Base-by-base conservation (phyloP, 805 yeast genomes). In the Kluyveromyces wickerhamii region DNA sequence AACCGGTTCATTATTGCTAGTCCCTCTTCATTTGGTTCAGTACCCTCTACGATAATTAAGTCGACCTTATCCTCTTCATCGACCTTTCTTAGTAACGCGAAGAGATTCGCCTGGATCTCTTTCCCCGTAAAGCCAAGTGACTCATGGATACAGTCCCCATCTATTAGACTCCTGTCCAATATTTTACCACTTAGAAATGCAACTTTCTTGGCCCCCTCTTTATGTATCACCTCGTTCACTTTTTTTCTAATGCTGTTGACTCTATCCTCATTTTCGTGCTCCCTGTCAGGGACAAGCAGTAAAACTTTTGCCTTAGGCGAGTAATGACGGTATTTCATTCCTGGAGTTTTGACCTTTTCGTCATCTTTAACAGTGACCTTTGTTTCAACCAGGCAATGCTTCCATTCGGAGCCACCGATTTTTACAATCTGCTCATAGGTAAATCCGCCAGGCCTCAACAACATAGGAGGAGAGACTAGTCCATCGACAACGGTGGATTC, bases 401-500 rank as follows among this genome's bases (percentile, higher is more conserved):
- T 48, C 96, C 96, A 88, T 9, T 36, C 50, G 2, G 53, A 57
- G 0, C 95, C 95, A 0, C 95, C 95, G 27, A 57, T 59, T 34
- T 59, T 43, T 29, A 65, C 61, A 20, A 92, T 78, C 31, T 84
- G 77, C 48, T 89, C 97, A 14, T 81, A 61, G 7, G 89, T 75
- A 6, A 89, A 72, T 2, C 98, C 98, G 4, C 98, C 98, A 0
- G 98, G 98, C 45, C 98, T 72, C 34, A 92, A 65, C 14, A 92
- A 59, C 74, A 82, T 74, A 7, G 97, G 97, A 1, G 96, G 96
- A 11, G 59, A 45, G 12, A 77, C 75, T 11, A 88, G 66, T 0
- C 98, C 98, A 55, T 92, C 96, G 0, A 92, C 77, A 2, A 92
- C 98, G 0, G 97, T 89, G 25, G 92, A 78, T 51, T 92, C 98